Evolutionary conservation across 1,139 yeast genomes (phyloP), one percentile per base, ranked within the genome.

Genomic region (Saccharomycopsis crataegensis): DNA sequence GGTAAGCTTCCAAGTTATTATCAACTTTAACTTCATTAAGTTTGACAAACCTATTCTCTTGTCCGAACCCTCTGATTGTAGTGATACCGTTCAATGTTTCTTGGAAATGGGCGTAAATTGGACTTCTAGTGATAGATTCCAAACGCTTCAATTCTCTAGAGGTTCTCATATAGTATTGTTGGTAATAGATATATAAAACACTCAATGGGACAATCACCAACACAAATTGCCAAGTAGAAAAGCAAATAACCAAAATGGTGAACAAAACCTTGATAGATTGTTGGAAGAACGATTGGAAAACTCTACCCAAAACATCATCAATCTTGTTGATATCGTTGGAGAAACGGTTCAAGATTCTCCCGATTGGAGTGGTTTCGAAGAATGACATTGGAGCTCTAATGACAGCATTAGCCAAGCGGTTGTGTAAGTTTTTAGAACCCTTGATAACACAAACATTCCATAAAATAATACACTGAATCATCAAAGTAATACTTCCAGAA

Each of bases 361-460:
- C 99, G 59, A 93, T 80, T 50, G 99, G 99, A 0, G 98, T 93
- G 0, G 97, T 90, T 70, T 94, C 99, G 65, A 94, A 93, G 67
- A 94, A 93, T 42, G 90, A 79, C 99, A 93, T 94, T 58, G 99
- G 99, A 0, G 98, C 96, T 58, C 93, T 77, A 58, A 93, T 71
- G 12, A 93, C 96, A 58, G 90, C 75, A 40, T 70, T 68, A 5
- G 95, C 82, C 98, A 93, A 91, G 34, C 72, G 69, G 59, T 83
- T 79, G 67, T 93, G 99, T 58, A 93, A 75, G 57, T 75, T 78
- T 58, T 74, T 82, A 7, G 97, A 91, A 12, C 95, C 96, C 55
- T 82, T 80, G 62, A 93, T 86, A 2, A 96, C 81, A 67, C 96
- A 89, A 69, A 75, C 83, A 46, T 91, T 80, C 89, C 94, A 87